A percentile compares a stretch with the other conserved stretches of the same genome.
Evolutionary conservation across 2,329 filamentous ascomycete species (phyloP).

Genomic region (Helminthosporium solani): DNA sequence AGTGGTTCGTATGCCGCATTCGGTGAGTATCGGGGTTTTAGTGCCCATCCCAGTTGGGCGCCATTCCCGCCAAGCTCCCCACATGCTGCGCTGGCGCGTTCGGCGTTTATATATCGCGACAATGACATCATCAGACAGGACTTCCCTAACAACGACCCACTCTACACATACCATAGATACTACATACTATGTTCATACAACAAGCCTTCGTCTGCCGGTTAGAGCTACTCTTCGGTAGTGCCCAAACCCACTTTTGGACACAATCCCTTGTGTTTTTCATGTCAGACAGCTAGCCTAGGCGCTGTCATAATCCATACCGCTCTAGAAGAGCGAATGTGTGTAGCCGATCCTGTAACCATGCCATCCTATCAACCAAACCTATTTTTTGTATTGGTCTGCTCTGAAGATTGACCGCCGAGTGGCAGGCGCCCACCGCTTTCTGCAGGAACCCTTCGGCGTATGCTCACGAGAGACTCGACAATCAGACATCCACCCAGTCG

Average conservation of each 20-base stretch:
- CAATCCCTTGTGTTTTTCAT: neutral
- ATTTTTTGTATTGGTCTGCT: neutral
- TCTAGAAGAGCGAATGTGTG: neutral
- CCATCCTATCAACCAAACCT: neutral
- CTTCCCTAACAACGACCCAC: neutral
- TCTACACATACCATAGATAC: neutral
- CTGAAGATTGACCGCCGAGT: neutral
- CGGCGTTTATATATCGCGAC: neutral
- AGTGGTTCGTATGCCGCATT: neutral
- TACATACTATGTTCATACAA: too few species aligned
- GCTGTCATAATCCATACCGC: neutral
- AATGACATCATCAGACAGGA: slow-evolving; percentile 11
- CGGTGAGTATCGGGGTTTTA: neutral
- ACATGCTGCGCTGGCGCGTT: slow-evolving; percentile 9
- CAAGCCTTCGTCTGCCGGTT: too few species aligned
- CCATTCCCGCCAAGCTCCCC: slow-evolving; percentile 9
- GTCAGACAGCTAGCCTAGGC: neutral
- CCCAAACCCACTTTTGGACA: too few species aligned
- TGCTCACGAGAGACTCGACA: neutral
- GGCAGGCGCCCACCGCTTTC: slow-evolving; percentile 1
- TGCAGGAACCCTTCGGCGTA: neutral
- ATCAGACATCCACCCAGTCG: neutral
- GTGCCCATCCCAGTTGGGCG: slow-evolving; percentile 4
- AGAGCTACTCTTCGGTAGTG: too few species aligned
- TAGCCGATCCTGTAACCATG: neutral